Evolutionary conservation across 768 basidiomycete genomes (phyloP).

Genomic region (Nidularia sp.): DNA sequence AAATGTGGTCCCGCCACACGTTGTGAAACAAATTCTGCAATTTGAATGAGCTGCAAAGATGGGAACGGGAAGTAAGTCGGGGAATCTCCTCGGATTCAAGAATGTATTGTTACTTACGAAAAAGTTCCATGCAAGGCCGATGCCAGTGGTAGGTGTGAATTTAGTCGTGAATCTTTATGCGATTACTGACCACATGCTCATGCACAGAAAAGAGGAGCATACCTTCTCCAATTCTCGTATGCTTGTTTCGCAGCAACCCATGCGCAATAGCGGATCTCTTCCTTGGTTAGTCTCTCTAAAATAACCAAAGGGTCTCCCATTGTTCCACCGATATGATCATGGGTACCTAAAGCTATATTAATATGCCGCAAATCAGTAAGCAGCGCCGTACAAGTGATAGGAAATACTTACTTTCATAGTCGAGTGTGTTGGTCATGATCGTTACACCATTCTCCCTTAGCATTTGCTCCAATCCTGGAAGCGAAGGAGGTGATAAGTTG

Average conservation of each 20-base stretch:
- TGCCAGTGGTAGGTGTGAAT: too few relatives aligned
- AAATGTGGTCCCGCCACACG: constrained; percentile 44
- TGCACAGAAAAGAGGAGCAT: background rate
- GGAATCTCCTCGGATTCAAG: too few relatives aligned
- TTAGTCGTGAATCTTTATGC: background rate
- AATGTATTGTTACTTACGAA: too few relatives aligned
- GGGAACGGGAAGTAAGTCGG: too few relatives aligned
- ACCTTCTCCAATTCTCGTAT: constrained; percentile 10
- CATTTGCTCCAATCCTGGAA: background rate
- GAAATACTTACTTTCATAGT: constrained; percentile 35
- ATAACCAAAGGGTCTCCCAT: constrained; percentile 15
- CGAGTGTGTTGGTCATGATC: constrained; percentile 37
- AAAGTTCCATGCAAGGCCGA: too few relatives aligned
- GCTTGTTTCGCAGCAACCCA: constrained; percentile 26
- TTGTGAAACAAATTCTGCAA: constrained; percentile 40
- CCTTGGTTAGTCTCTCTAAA: constrained; percentile 8
- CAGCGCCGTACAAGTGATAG: background rate
- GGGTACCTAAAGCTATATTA: background rate
- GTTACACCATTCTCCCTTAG: constrained; percentile 20
- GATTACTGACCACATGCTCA: background rate
- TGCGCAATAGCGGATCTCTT: constrained; percentile 20
- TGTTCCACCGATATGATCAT: constrained; percentile 18
- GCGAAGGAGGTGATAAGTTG: too few relatives aligned
- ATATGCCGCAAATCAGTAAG: constrained; percentile 1
- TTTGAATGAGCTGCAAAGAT: constrained; percentile 41